Evolutionary conservation across 2,329 filamentous ascomycete genomes (phyloP).

Genomic region (Myotisia sp.): DNA sequence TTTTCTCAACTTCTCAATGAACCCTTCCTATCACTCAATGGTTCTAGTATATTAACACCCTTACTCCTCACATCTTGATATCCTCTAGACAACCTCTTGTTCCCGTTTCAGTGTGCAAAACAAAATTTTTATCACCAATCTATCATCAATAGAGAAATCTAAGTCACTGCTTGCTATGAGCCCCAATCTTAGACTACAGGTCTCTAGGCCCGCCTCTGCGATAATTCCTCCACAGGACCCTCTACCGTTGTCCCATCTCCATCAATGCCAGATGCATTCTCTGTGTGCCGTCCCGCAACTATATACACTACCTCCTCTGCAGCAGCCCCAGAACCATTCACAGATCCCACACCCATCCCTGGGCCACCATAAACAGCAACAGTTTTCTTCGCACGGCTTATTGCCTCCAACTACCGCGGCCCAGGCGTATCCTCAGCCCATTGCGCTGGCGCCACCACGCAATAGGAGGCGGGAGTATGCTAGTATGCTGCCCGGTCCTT

Average conservation of each 20-base stretch:
- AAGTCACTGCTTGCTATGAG: conserved; percentile 22
- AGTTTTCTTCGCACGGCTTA: conserved; percentile 36
- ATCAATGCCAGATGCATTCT: conserved; percentile 34
- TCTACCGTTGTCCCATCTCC: conserved; percentile 33
- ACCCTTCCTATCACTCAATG: too few relatives aligned
- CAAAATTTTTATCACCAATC: conserved; percentile 5
- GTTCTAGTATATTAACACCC: too few relatives aligned
- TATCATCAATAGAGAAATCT: background rate
- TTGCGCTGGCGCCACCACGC: conserved; percentile 53
- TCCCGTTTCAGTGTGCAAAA: conserved; percentile 8
- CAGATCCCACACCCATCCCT: conserved; percentile 30
- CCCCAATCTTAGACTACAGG: conserved; percentile 31
- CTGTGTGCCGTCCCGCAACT: conserved; percentile 32
- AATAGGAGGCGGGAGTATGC: conserved; percentile 41
- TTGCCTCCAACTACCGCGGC: conserved; percentile 53
- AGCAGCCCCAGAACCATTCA: conserved; percentile 33
- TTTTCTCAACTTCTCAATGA: too few relatives aligned
- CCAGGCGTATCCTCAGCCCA: conserved; percentile 58
- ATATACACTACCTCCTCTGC: conserved; percentile 33
- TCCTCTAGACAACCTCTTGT: conserved; percentile 11
- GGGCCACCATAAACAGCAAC: conserved; percentile 27
- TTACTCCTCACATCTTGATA: too few relatives aligned
- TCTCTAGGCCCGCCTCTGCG: conserved; percentile 32
- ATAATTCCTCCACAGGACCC: conserved; percentile 31
- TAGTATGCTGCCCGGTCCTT: conserved; percentile 58